Conservation (phyloP, 2,329 filamentous ascomycete genomes). For the Xylariales sp. region DNA sequence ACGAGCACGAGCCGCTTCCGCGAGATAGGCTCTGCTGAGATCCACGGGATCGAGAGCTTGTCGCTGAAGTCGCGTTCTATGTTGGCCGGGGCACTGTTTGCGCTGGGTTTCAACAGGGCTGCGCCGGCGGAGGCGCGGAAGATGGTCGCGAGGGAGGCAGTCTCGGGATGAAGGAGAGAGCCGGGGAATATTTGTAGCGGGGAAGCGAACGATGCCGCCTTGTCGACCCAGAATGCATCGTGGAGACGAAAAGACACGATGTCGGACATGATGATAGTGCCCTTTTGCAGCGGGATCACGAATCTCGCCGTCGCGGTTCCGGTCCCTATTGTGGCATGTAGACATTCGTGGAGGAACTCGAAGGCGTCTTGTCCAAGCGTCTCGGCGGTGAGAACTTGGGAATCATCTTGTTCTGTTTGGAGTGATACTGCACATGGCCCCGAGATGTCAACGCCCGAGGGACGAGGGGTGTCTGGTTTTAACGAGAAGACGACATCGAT, state of each 20-base stretch:
- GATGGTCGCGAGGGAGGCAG: constrained; percentile 36
- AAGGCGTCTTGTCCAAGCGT: constrained; percentile 36
- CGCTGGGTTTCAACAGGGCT: constrained; percentile 33
- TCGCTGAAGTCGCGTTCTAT: constrained; percentile 42
- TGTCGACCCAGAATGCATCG: constrained; percentile 39
- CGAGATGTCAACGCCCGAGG: not conserved
- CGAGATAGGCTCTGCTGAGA: constrained; percentile 29
- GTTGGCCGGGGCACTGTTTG: constrained; percentile 15
- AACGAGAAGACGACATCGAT: constrained; percentile 40
- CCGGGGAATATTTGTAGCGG: constrained; percentile 41
- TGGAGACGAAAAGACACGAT: constrained; percentile 44
- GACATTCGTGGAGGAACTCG: constrained; percentile 40
- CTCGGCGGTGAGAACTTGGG: constrained; percentile 17
- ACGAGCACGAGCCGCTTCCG: constrained; percentile 45
- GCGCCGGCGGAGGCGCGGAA: constrained; percentile 43
- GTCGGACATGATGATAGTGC: constrained; percentile 43
- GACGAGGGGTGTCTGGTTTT: constrained; percentile 9
- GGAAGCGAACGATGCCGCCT: constrained; percentile 38
- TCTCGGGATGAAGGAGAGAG: constrained; percentile 21
- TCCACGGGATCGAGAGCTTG: constrained; percentile 43
- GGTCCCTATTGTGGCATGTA: constrained; percentile 26
- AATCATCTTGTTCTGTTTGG: not conserved
- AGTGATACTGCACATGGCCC: constrained; percentile 2
- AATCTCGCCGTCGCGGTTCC: constrained; percentile 38
- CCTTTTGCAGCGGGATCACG: constrained; percentile 40